phyloP scores from a whole-genome alignment of 164 flowering plant species.

The Cinnamomum chago region DNA sequence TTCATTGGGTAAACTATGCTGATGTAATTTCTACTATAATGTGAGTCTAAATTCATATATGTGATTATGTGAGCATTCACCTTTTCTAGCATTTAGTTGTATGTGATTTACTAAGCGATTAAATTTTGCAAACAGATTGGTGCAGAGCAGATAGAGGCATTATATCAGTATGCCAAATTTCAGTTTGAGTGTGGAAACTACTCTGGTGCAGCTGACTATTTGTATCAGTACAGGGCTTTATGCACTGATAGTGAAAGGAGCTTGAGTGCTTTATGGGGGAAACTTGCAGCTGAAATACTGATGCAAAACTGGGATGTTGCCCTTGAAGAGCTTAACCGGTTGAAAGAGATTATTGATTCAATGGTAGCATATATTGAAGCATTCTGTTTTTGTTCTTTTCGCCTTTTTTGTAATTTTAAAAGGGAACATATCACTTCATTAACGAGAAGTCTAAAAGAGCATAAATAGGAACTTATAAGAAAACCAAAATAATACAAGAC shows the following conservation, averaged over 20 bases:
- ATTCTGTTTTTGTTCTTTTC: not conserved
- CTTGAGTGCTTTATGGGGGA: slow-evolving; percentile 93
- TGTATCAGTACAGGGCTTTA: slow-evolving; percentile 81
- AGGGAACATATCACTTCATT: too few species aligned
- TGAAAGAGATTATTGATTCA: slow-evolving; percentile 87
- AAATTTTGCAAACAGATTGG: slow-evolving; percentile 58
- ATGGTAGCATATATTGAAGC: slow-evolving; percentile 41
- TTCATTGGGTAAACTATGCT: too few species aligned
- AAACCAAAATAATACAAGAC: too few species aligned
- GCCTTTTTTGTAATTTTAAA: not conserved
- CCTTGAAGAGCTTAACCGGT: slow-evolving; percentile 79
- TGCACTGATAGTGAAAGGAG: slow-evolving; percentile 83
- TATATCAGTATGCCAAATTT: slow-evolving; percentile 92
- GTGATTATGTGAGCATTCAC: too few species aligned
- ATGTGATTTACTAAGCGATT: not conserved
- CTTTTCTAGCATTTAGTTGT: not conserved
- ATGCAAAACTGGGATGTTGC: slow-evolving; percentile 99
- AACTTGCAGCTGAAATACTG: slow-evolving; percentile 89
- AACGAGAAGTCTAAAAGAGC: too few species aligned
- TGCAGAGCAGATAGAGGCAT: slow-evolving; percentile 85
- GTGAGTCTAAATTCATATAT: too few species aligned
- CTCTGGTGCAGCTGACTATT: slow-evolving; percentile 94
- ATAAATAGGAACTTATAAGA: too few species aligned
- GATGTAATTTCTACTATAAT: too few species aligned
- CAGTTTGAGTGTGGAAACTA: slow-evolving; percentile 99